Conservation (phyloP, 257 asterid genomes). For the Rubia yunnanensis region DNA sequence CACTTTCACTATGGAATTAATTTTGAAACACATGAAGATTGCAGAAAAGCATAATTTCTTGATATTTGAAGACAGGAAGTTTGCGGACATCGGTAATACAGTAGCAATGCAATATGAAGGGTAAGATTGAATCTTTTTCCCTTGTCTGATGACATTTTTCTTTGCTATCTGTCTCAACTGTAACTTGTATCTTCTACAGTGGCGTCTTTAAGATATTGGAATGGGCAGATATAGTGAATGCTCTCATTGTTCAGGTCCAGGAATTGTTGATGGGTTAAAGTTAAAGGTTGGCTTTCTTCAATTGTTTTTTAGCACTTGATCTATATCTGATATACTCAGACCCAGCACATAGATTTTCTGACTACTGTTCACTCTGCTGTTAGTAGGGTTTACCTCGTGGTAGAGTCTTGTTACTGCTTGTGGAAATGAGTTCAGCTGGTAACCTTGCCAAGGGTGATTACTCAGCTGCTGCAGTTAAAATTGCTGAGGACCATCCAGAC, state of each 20-base stretch:
- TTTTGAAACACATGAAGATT: conserved; percentile 42
- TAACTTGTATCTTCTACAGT: conserved; percentile 37
- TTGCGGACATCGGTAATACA: conserved; percentile 98
- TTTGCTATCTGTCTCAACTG: conserved; percentile 7
- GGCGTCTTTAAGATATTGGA: conserved; percentile 79
- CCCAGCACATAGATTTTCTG: conserved; percentile 1
- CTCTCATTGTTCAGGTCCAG: conserved; percentile 98
- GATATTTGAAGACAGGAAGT: conserved; percentile 90
- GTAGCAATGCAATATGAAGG: conserved; percentile 97
- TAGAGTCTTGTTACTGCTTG: conserved; percentile 78
- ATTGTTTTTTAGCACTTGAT: not conserved
- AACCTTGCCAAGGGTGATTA: conserved; percentile 86
- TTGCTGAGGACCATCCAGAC: conserved; percentile 87
- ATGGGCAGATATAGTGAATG: conserved; percentile 97
- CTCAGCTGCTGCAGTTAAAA: conserved; percentile 88
- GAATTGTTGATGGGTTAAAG: conserved; percentile 91
- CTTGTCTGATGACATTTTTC: not conserved
- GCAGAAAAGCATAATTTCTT: conserved; percentile 86
- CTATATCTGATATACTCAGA: not conserved
- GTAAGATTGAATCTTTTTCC: conserved; percentile 30
- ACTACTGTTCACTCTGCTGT: conserved; percentile 15
- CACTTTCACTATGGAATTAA: conserved; percentile 8
- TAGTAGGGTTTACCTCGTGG: conserved; percentile 74
- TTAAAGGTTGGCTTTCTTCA: conserved; percentile 42
- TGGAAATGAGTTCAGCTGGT: conserved; percentile 97